These are phyloP conservation scores for Chlamydomonas schloesseri DNA, from an alignment of 139 green algal genomes.

Conservation along the genomic window DNA sequence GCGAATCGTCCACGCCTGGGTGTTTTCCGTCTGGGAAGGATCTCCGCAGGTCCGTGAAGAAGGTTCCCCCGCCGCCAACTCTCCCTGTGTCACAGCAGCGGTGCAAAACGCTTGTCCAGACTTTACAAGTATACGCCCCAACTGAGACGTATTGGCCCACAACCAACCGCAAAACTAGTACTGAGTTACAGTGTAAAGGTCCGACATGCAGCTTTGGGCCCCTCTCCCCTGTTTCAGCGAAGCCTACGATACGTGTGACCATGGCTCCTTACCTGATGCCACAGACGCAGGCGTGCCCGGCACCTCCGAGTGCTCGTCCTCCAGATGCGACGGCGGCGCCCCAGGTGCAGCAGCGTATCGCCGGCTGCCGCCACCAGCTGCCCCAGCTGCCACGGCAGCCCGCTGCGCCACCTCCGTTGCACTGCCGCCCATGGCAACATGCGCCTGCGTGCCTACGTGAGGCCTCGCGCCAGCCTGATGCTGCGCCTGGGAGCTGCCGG, in stretches of 20 bases:
- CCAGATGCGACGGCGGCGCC: not conserved
- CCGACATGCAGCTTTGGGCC: too few species aligned
- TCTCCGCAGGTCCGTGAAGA: conserved; percentile 46
- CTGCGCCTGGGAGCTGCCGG: not conserved
- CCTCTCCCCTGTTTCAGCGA: too few species aligned
- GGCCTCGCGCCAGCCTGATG: not conserved
- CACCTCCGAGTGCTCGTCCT: not conserved
- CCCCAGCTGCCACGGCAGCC: not conserved
- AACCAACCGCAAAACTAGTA: too few species aligned
- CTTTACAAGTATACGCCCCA: too few species aligned
- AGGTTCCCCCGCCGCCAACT: conserved; percentile 1
- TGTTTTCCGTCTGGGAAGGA: not conserved
- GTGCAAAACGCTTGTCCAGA: not conserved
- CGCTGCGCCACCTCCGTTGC: not conserved
- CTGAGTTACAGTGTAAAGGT: too few species aligned
- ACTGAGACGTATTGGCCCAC: too few species aligned
- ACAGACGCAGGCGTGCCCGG: conserved; percentile 14
- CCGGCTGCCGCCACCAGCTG: not conserved
- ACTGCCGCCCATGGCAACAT: conserved; percentile 1
- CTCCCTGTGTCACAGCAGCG: not conserved
- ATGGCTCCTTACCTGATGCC: conserved; percentile 5
- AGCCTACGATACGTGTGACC: too few species aligned
- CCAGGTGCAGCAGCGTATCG: not conserved
- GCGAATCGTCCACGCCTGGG: conserved; percentile 13
- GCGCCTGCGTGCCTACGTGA: not conserved